phyloP scores from a whole-genome alignment of 768 basidiomycete species.

The Leucogyrophana mollusca region DNA sequence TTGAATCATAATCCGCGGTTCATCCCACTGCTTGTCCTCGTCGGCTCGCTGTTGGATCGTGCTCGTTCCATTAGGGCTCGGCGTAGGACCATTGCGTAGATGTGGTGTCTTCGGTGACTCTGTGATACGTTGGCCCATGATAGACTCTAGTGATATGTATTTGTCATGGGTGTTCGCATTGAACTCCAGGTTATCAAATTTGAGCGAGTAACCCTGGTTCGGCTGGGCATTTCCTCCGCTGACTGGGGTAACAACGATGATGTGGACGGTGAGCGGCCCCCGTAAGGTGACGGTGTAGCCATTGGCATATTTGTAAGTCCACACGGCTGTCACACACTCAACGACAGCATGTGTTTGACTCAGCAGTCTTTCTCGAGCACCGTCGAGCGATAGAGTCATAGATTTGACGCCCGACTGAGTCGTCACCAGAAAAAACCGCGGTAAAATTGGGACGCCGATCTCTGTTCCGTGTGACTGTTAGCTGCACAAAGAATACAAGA shows the following conservation, averaged over 20 bases:
- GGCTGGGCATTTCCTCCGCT: slow-evolving; percentile 19
- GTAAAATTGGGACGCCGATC: slow-evolving; percentile 75
- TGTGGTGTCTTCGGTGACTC: slow-evolving; percentile 42
- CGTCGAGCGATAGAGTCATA: slow-evolving; percentile 78
- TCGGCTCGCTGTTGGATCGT: slow-evolving; percentile 30
- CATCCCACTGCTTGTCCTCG: slow-evolving; percentile 65
- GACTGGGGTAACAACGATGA: slow-evolving; percentile 35
- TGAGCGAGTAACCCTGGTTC: slow-evolving; percentile 38
- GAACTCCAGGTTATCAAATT: slow-evolving; percentile 73
- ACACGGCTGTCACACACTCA: slow-evolving; percentile 71
- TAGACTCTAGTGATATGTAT: slow-evolving; percentile 63
- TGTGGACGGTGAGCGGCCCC: slow-evolving; percentile 70
- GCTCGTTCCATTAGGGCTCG: slow-evolving; percentile 28
- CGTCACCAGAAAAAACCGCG: slow-evolving; percentile 83
- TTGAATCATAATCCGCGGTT: slow-evolving; percentile 59
- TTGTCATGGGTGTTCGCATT: slow-evolving; percentile 75
- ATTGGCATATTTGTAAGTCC: slow-evolving; percentile 80
- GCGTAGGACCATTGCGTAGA: slow-evolving; percentile 31
- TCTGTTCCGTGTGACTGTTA: slow-evolving; percentile 41
- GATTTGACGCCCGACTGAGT: slow-evolving; percentile 83
- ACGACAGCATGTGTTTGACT: slow-evolving; percentile 49
- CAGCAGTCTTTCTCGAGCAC: slow-evolving; percentile 67
- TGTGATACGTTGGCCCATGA: slow-evolving; percentile 47
- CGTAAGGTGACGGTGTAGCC: slow-evolving; percentile 78
- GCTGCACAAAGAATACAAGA: slow-evolving; percentile 6